Conservation (phyloP, 2,329 filamentous ascomycete genomes). For the Fusarium bulbicola region DNA sequence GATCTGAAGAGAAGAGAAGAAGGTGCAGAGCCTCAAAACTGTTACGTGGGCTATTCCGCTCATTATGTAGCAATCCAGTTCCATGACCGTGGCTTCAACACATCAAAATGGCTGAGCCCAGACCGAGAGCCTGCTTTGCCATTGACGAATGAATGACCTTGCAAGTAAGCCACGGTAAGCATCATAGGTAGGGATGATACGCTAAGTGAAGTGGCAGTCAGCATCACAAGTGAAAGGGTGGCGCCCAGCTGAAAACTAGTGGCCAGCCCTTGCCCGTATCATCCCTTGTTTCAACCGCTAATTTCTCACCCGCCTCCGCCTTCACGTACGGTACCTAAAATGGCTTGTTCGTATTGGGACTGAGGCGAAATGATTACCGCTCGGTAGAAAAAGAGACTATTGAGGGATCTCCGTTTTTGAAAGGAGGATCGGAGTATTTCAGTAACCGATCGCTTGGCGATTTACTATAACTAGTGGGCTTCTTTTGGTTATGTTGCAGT, state of each 20-base stretch:
- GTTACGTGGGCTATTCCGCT: accelerated
- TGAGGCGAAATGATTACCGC: background rate
- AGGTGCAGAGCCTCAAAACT: background rate
- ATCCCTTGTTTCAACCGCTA: background rate
- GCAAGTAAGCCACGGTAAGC: background rate
- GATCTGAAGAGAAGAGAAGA: accelerated
- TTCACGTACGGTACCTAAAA: background rate
- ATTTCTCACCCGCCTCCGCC: constrained; percentile 11
- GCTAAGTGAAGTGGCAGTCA: background rate
- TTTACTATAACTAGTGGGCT: accelerated
- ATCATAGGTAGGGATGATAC: background rate
- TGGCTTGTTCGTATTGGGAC: background rate
- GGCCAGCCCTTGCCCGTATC: background rate
- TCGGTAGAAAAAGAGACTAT: background rate
- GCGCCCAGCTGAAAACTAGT: constrained; percentile 20
- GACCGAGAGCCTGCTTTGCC: background rate
- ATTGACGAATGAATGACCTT: background rate
- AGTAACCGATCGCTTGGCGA: background rate
- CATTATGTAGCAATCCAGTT: background rate
- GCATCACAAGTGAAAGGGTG: background rate
- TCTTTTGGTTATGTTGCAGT: accelerated
- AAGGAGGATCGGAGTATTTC: background rate
- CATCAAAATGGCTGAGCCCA: background rate
- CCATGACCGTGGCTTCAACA: background rate
- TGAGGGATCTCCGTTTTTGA: background rate